These are phyloP conservation scores for Agrocybe chaxingu DNA, from an alignment of 768 basidiomycete genomes.

Conservation along the genomic window DNA sequence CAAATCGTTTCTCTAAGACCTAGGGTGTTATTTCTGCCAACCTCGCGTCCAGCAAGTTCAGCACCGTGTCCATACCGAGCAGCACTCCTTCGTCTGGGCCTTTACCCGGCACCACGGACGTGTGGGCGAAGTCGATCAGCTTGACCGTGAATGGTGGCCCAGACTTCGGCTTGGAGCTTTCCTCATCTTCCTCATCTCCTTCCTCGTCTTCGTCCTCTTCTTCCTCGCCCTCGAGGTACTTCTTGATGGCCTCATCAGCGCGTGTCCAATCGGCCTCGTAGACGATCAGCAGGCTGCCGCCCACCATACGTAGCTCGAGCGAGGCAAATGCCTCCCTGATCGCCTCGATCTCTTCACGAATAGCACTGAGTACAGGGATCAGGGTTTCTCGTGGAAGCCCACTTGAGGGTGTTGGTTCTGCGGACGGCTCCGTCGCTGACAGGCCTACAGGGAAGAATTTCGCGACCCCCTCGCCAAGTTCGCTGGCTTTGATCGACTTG, in stretches of 20 bases:
- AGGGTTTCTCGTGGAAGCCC: constrained; percentile 60
- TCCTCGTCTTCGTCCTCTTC: constrained; percentile 31
- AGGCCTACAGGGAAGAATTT: constrained; percentile 69
- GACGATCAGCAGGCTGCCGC: constrained; percentile 75
- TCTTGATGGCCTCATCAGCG: constrained; percentile 39
- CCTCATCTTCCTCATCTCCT: constrained; percentile 34
- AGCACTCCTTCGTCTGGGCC: constrained; percentile 83
- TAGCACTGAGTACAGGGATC: constrained; percentile 50
- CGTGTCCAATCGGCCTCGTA: constrained; percentile 55
- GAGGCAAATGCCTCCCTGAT: constrained; percentile 37
- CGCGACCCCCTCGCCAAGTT: constrained; percentile 74
- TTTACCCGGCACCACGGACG: constrained; percentile 57
- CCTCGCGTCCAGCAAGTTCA: constrained; percentile 58
- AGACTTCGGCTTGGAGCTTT: constrained; percentile 26
- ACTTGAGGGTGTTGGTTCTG: constrained; percentile 14
- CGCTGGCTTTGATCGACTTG: constrained; percentile 60
- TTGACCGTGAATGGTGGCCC: constrained; percentile 61
- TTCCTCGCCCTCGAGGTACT: constrained; percentile 21
- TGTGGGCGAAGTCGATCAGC: constrained; percentile 95
- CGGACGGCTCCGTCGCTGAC: constrained; percentile 4
- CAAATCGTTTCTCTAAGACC: too few relatives aligned
- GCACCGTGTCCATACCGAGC: constrained; percentile 65
- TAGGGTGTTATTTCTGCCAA: constrained; percentile 34
- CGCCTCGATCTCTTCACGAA: constrained; percentile 47
- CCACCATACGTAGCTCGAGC: constrained; percentile 78